A percentile compares a stretch with the other conserved stretches of the same genome.
Conservation (phyloP, 768 basidiomycete species). For the Hypholoma sublateritium region DNA sequence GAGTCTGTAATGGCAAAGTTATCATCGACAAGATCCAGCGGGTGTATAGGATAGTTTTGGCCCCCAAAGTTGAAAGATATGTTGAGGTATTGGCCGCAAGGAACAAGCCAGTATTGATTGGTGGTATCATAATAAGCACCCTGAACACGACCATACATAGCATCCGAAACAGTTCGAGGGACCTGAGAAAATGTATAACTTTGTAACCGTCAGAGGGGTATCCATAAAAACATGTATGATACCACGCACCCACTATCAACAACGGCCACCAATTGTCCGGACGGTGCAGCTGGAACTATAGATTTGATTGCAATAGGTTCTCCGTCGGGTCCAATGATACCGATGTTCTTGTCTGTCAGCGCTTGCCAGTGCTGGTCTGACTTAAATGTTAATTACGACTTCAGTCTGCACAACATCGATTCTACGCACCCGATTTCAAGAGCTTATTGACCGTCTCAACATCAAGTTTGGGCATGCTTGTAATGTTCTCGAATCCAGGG, state of each 20-base stretch:
- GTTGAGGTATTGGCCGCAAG: constrained; percentile 73
- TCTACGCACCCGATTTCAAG: constrained; percentile 41
- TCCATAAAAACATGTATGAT: constrained; percentile 14
- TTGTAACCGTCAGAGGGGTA: not conserved
- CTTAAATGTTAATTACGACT: not conserved
- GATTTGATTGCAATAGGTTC: constrained; percentile 57
- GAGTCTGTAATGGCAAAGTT: constrained; percentile 50
- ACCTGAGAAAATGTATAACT: constrained; percentile 56
- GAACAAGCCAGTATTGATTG: constrained; percentile 67
- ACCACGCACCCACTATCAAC: constrained; percentile 63
- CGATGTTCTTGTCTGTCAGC: constrained; percentile 60
- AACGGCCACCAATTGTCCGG: constrained; percentile 66
- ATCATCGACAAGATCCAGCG: constrained; percentile 64
- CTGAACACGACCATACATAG: constrained; percentile 77
- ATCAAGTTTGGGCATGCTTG: constrained; percentile 60
- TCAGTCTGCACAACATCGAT: not conserved
- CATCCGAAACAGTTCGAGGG: constrained; percentile 71
- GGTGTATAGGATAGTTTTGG: constrained; percentile 66
- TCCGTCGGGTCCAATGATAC: constrained; percentile 79
- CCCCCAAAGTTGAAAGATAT: constrained; percentile 75
- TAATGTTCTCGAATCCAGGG: constrained; percentile 60
- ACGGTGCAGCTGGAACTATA: constrained; percentile 67
- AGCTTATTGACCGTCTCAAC: constrained; percentile 65
- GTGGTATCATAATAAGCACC: constrained; percentile 64
- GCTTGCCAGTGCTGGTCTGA: constrained; percentile 82